Evolutionary conservation across 257 asterid species (phyloP).

Genomic region (Dorcoceras hygrometricum): DNA sequence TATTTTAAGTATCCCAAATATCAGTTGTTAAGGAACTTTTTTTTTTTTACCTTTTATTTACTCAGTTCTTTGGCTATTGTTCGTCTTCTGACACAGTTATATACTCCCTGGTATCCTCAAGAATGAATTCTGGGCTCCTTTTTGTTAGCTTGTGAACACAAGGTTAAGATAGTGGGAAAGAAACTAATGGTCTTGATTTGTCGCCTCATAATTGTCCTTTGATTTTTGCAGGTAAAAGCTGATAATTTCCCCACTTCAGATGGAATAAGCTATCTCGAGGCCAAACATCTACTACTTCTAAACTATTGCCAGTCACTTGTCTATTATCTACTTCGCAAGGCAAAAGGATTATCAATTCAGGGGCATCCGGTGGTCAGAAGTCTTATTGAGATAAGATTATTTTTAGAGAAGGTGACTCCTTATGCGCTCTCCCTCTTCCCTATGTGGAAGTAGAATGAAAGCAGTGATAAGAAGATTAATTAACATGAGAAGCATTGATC

Average conservation of each 20-base stretch:
- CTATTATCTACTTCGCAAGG: constrained; percentile 78
- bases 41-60: constrained; percentile 1
- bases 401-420: constrained; percentile 71
- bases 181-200: neutral
- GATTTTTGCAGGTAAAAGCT: constrained; percentile 66
- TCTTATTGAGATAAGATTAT: constrained; percentile 79
- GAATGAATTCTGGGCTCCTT: constrained; percentile 9
- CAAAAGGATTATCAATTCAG: constrained; percentile 68
- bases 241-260: constrained; percentile 61
- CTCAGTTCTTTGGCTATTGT: neutral
- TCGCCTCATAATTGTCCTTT: neutral
- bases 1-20: neutral
- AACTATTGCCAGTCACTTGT: constrained; percentile 87
- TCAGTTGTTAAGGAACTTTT: neutral
- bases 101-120: neutral
- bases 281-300: constrained; percentile 78
- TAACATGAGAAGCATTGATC: neutral
- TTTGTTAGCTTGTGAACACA: neutral
- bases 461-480: neutral
- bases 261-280: constrained; percentile 92
- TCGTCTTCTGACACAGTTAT: neutral
- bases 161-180: neutral
- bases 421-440: constrained; percentile 7
- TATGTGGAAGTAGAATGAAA: constrained; percentile 3
- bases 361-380: constrained; percentile 90